Base-by-base conservation (phyloP, 75 land plant genomes). In the Selaginella moellendorffii region DNA sequence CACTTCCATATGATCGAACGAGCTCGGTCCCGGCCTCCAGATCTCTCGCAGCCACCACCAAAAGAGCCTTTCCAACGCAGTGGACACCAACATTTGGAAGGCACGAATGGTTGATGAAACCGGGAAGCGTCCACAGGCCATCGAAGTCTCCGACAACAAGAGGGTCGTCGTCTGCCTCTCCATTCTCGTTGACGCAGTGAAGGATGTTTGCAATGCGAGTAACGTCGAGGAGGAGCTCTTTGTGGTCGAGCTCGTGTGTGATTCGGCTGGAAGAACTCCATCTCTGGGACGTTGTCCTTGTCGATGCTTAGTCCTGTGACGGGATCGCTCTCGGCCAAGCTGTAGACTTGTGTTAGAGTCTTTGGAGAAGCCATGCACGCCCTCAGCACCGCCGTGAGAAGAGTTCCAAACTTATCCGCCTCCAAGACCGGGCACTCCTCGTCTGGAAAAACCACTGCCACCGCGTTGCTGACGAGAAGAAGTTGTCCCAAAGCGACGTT, bases 391-490 rank as follows among this genome's bases (percentile, higher is more conserved):
- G 20, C 60, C 12, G 31, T 28, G 20, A 26, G 53, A 20, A 71
- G 62, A 12, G n/a, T n/a, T n/a, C n/a, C n/a, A n/a, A n/a, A 31
- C 0, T 29, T 24, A 2, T 61, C 63, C 23, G 0, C 56, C 18
- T 58, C 20, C 18, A 62, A 62, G 17, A 67, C 52, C n/a, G 27
- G 19, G 25, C 60, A 28, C 52, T 58, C 17, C 9, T 10, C 54
- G 21, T 56, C 59, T 18, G 29, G 2, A 5, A 29, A 8, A 52
- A 46, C 29, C 21, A 67, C 54, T 20, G 78, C 76, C 8, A 76
- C 52, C 5, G 70, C 76, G 59, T 76, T 76, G 54, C 70, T 65
- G 28, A 72, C 70, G 9, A 76, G 26, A 0, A 76, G 26, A 9
- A 76, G 64, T 9, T 76, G 66, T 9, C 78, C 78, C 0, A 29